Evolutionary conservation across 2,329 filamentous ascomycete genomes (phyloP).

Genomic region (Venturia oleaginea): DNA sequence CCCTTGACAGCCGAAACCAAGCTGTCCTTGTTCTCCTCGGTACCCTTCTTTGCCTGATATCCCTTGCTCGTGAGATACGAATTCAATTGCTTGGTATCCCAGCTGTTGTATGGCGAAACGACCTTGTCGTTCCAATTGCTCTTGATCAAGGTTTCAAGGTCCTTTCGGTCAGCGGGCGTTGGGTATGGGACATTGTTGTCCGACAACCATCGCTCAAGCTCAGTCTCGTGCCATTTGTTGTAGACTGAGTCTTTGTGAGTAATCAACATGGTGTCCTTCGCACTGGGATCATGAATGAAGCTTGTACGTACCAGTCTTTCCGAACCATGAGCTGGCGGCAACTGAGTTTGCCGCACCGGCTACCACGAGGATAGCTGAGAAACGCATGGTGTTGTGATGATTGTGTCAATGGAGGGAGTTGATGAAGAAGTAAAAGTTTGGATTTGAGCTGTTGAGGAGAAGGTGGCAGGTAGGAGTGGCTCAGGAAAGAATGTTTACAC

Average conservation of each 20-base stretch:
- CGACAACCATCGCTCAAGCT: conserved; percentile 92
- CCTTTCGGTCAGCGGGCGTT: conserved; percentile 82
- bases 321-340: conserved; percentile 73
- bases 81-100: conserved; percentile 61
- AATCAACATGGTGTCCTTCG: conserved; percentile 17
- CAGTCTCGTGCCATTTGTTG: conserved; percentile 98
- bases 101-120: conserved; percentile 64
- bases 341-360: conserved; percentile 58
- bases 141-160: conserved; percentile 84
- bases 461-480: not conserved
- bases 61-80: conserved; percentile 64
- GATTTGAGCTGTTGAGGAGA: not conserved
- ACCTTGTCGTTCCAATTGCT: conserved; percentile 79
- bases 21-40: conserved; percentile 59
- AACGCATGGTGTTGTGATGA: conserved; percentile 56
- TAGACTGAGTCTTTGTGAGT: conserved; percentile 54
- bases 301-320: conserved; percentile 62
- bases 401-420: not conserved
- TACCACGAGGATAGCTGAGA: conserved; percentile 61
- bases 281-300: not conserved
- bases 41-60: conserved; percentile 56
- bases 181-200: conserved; percentile 89
- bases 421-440: not conserved
- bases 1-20: conserved; percentile 61
- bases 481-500: not conserved